A percentile compares a stretch with the other conserved stretches of the same genome.
Conservation (phyloP, 208 protist genomes). For the Trypanosoma theileri region DNA sequence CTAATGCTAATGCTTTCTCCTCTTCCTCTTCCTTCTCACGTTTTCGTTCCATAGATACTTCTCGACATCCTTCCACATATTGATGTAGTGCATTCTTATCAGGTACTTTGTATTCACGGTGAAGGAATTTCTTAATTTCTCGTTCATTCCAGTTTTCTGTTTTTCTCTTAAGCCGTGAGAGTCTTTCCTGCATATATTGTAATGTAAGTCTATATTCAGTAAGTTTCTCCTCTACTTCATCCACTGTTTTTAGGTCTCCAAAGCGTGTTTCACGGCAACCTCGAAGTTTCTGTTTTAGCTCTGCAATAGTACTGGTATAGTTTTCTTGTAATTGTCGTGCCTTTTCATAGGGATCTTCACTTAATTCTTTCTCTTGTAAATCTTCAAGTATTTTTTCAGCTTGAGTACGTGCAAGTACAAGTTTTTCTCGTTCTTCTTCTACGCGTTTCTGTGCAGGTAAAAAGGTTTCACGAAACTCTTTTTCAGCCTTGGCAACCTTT, state of each 20-base stretch:
- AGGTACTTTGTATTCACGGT: neutral
- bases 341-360: neutral
- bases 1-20: neutral
- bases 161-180: neutral
- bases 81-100: neutral
- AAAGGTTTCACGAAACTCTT: neutral
- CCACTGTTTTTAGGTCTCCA: neutral
- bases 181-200: neutral
- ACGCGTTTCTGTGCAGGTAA: neutral
- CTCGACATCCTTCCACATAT: neutral
- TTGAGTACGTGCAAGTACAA: slow-evolving; percentile 2
- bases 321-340: neutral
- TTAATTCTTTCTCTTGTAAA: neutral
- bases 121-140: neutral
- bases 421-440: neutral
- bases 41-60: neutral
- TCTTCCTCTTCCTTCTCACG: neutral
- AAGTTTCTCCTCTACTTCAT: neutral
- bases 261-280: slow-evolving; percentile 1
- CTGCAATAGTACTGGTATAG: neutral
- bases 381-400: slow-evolving; percentile 1
- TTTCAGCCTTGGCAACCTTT: slow-evolving; percentile 19
- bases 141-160: neutral
- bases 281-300: slow-evolving; percentile 1
- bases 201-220: neutral